Conservation (phyloP, 2,329 filamentous ascomycete genomes). For the Leptodontidium sp. region DNA sequence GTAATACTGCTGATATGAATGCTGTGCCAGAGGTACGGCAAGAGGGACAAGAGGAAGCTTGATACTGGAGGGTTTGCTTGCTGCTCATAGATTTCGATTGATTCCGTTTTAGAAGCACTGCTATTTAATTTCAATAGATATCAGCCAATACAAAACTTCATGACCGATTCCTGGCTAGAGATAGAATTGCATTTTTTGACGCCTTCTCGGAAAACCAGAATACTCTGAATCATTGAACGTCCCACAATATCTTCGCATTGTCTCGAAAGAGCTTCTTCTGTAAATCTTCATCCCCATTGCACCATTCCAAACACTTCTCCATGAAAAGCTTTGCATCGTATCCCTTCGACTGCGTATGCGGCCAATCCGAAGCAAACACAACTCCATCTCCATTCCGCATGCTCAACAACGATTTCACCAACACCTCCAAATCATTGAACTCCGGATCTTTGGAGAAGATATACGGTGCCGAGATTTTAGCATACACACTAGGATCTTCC, state of each 20-base stretch:
- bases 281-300: slow-evolving; percentile 53
- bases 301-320: slow-evolving; percentile 61
- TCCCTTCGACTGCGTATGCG: slow-evolving; percentile 67
- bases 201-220: too few species aligned
- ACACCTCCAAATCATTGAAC: slow-evolving; percentile 55
- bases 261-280: slow-evolving; percentile 60
- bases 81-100: neutral
- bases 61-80: neutral
- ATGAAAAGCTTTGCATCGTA: slow-evolving; percentile 64
- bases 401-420: slow-evolving; percentile 58
- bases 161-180: too few species aligned
- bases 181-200: too few species aligned
- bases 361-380: slow-evolving; percentile 70
- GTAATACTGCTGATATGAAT: neutral
- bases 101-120: too few species aligned
- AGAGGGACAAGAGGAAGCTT: slow-evolving; percentile 7
- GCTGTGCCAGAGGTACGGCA: neutral
- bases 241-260: slow-evolving; percentile 63
- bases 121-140: too few species aligned
- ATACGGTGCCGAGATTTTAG: slow-evolving; percentile 60
- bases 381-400: slow-evolving; percentile 52
- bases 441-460: slow-evolving; percentile 55
- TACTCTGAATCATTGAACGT: slow-evolving; percentile 26
- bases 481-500: slow-evolving; percentile 43
- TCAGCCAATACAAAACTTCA: too few species aligned